These are phyloP conservation scores for Tephrocybe sp. DNA, from an alignment of 768 basidiomycete genomes.

Conservation along the genomic window DNA sequence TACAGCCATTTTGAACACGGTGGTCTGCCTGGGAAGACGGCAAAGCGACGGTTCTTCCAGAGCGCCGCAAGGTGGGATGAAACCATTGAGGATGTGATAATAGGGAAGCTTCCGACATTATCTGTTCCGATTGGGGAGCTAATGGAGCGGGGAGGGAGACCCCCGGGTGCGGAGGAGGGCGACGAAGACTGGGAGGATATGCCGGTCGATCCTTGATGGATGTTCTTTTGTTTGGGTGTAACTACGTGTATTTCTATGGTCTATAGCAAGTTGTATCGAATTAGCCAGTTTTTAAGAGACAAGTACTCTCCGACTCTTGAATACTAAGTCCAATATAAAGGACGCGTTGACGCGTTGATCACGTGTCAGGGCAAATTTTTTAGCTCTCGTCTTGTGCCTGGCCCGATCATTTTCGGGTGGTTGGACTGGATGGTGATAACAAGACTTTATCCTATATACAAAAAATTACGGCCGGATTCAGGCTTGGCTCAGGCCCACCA, in stretches of 20 bases:
- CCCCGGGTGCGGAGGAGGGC: constrained; percentile 14
- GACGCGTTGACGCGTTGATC: no score
- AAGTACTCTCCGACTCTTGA: no score
- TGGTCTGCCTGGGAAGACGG: constrained; percentile 33
- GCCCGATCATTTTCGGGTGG: no score
- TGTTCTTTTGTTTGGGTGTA: neutral
- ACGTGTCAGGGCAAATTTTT: no score
- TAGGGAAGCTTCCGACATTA: constrained; percentile 13
- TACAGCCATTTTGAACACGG: constrained; percentile 40
- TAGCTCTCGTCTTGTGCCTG: no score
- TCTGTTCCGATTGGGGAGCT: constrained; percentile 16
- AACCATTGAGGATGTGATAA: constrained; percentile 19
- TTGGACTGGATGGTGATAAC: no score
- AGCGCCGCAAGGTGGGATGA: constrained; percentile 39
- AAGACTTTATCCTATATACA: no score
- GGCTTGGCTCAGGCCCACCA: no score
- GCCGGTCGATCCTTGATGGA: constrained; percentile 19
- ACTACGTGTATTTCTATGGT: constrained; percentile 16
- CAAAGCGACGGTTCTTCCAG: constrained; percentile 59
- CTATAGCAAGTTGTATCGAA: constrained; percentile 21
- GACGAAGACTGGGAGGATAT: constrained; percentile 30
- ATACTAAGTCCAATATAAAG: no score
- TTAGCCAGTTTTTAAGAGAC: neutral
- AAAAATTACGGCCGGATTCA: neutral
- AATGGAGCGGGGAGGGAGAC: constrained; percentile 25